Evolutionary conservation across 768 basidiomycete species (phyloP), one percentile per base, ranked within the genome.

Genomic region (Phanerochaete carnosa): DNA sequence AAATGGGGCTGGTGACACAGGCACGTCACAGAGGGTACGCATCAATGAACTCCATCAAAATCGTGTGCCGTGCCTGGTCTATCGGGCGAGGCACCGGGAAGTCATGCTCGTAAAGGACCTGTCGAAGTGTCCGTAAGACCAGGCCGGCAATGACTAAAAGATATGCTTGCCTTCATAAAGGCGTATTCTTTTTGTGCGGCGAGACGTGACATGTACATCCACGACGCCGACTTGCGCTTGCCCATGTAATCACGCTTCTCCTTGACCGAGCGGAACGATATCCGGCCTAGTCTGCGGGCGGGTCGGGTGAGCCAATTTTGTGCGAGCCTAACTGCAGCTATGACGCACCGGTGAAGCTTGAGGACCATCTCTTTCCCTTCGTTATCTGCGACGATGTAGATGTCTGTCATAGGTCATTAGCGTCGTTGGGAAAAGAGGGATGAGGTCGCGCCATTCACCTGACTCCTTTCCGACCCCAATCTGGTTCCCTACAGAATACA

Each of bases 161-260:
- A 3, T 15, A 7, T 28, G 57, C 76, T 45, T 57, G 94, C 96
- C 82, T 97, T 98, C 93, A 99, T 96, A 73, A 98, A 99, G 1
- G 93, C 94, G 84, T 88, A 99, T 72, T 99, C 97, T 71, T 98
- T 98, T 76, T 96, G 90, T 9, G 97, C 97, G 19, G 95, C 90
- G 49, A 99, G 76, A 23, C 97, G 84, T 23, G 94, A 95, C 92
- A 99, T 93, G 75, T 98, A 98, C 95, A 98, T 97, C 97, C 97
- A 99, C 19, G 93, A 93, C 0, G 97, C 96, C 19, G 90, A 92
- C 74, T 94, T 94, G 45, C 97, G 84, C 73, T 95, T 96, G 25
- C 95, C 94, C 58, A 99, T 78, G 71, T 98, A 99, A 70, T 99
- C 97, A 61, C 97, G 81, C 70, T 98, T 98, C 67, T 89, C 83